These are phyloP conservation scores for Asterochloris erici DNA, from an alignment of 139 green algal genomes.

Conservation along the genomic window DNA sequence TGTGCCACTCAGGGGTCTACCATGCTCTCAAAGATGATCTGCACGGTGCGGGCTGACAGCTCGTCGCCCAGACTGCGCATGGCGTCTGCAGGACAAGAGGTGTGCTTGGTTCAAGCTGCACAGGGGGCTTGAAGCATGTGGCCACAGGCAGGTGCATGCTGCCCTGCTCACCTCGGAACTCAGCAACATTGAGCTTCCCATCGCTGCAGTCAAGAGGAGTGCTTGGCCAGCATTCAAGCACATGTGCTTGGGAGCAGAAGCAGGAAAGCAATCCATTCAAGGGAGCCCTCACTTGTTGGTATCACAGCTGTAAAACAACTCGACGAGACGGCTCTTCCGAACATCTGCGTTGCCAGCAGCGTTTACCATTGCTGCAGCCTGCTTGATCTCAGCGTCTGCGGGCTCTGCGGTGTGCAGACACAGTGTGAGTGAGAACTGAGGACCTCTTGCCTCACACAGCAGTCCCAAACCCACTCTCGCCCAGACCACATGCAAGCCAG, in stretches of 20 bases:
- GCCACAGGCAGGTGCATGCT: not conserved
- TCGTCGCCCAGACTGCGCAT: constrained; percentile 17
- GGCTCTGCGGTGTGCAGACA: too few species aligned
- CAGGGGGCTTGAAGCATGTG: not conserved
- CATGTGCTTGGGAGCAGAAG: not conserved
- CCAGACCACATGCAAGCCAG: too few species aligned
- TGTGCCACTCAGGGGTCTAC: too few species aligned
- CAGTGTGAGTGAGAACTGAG: too few species aligned
- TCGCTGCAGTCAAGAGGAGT: not conserved
- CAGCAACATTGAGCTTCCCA: constrained; percentile 14
- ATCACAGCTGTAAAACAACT: not conserved
- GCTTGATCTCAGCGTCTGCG: too few species aligned
- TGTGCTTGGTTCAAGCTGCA: not conserved
- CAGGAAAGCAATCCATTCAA: not conserved
- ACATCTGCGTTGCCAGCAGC: too few species aligned
- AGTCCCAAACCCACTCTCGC: too few species aligned
- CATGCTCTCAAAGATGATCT: constrained; percentile 10
- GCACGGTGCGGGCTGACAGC: constrained; percentile 13
- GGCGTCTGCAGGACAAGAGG: constrained; percentile 2
- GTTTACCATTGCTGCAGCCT: too few species aligned
- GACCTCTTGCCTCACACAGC: too few species aligned
- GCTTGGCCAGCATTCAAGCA: not conserved
- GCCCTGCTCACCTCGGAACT: constrained; percentile 18
- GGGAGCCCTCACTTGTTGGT: not conserved
- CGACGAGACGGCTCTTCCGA: too few species aligned